phyloP scores from a whole-genome alignment of 345 rosid species.

The Syzygium grande region DNA sequence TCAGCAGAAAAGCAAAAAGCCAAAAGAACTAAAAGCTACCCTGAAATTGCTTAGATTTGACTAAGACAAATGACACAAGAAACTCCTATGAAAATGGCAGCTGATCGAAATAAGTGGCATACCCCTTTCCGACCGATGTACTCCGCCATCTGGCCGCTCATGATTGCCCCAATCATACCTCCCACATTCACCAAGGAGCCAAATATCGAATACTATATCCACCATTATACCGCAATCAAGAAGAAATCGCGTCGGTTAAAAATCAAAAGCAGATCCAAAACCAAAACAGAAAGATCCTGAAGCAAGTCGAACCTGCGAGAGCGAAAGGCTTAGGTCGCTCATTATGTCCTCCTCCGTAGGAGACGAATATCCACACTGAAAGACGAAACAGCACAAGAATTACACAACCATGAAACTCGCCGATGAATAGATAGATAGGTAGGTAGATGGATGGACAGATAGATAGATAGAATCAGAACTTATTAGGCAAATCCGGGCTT shows the following conservation, averaged over 20 bases:
- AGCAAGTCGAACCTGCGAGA: constrained; percentile 41
- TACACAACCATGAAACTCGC: not conserved
- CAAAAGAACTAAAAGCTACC: not conserved
- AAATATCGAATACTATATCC: constrained; percentile 45
- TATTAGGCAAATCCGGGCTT: not conserved
- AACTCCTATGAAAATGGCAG: not conserved
- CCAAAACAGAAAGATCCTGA: not conserved
- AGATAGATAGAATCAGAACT: not conserved
- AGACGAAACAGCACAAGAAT: not conserved
- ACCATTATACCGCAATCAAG: not conserved
- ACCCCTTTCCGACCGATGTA: constrained; percentile 80
- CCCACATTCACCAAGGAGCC: constrained; percentile 73
- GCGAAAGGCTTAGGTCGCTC: constrained; percentile 41
- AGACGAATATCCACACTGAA: constrained; percentile 61
- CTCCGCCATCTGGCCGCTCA: constrained; percentile 73
- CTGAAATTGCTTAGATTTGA: not conserved
- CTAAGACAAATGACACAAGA: not conserved
- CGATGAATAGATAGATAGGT: not conserved
- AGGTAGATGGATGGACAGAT: not conserved
- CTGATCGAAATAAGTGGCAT: not conserved
- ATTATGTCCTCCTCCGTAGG: constrained; percentile 49
- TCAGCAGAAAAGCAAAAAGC: not conserved
- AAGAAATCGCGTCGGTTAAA: not conserved
- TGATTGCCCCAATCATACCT: constrained; percentile 69
- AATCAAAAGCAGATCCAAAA: not conserved